These are phyloP conservation scores for Lactarius deliciosus DNA, from an alignment of 768 basidiomycete species.

Conservation along the genomic window DNA sequence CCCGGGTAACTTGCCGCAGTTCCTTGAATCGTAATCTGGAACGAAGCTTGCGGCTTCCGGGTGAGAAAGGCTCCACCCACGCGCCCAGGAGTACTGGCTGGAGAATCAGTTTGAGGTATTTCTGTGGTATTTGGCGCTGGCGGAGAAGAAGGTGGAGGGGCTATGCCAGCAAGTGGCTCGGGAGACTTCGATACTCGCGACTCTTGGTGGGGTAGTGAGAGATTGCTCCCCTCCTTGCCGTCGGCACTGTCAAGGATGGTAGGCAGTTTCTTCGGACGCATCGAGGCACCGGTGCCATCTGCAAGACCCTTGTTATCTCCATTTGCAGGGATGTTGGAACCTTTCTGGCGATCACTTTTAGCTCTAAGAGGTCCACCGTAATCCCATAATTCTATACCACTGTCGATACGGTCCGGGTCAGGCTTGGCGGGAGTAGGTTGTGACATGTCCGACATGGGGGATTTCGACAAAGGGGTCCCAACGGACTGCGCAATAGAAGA, in stretches of 20 bases:
- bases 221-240: background rate
- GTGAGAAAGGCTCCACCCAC: conserved; percentile 21
- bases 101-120: background rate
- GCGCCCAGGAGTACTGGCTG: background rate
- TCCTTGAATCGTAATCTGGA: background rate
- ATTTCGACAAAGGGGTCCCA: background rate
- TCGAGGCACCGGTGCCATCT: background rate
- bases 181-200: background rate
- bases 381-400: conserved; percentile 26
- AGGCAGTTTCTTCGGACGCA: background rate
- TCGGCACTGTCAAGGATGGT: background rate
- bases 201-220: background rate
- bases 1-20: background rate
- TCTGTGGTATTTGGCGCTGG: background rate
- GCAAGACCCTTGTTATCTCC: conserved; percentile 1
- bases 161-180: background rate
- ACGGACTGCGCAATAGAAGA: background rate
- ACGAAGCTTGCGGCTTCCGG: conserved; percentile 22
- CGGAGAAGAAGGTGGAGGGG: background rate
- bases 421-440: conserved; percentile 1
- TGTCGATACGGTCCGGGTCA: conserved; percentile 14
- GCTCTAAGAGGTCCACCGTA: background rate
- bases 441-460: background rate
- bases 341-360: conserved; percentile 2
- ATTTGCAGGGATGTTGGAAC: background rate